Evolutionary conservation across 1,139 yeast genomes (phyloP).

Genomic region (Candida sp.): DNA sequence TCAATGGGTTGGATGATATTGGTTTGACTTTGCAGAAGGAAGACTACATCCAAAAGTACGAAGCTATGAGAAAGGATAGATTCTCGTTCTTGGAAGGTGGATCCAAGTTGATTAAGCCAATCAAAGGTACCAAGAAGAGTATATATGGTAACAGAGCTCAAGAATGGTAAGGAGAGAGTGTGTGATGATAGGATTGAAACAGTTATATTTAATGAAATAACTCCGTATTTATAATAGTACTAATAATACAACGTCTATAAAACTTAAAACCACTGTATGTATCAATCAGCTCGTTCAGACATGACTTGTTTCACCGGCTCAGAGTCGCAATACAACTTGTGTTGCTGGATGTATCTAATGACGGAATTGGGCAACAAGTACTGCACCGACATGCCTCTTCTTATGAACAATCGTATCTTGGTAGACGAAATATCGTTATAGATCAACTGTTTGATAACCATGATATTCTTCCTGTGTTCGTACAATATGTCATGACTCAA

Average conservation of each 20-base stretch:
- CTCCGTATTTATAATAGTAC: background rate
- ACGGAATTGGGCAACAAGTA: slow-evolving; percentile 94
- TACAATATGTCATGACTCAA: slow-evolving; percentile 96
- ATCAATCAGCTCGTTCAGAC: slow-evolving; percentile 52
- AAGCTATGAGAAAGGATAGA: slow-evolving; percentile 71
- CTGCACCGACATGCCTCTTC: slow-evolving; percentile 98
- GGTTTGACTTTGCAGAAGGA: slow-evolving; percentile 95
- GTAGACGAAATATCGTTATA: slow-evolving; percentile 97
- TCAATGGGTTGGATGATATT: slow-evolving; percentile 96
- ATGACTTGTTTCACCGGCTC: slow-evolving; percentile 96
- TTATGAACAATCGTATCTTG: slow-evolving; percentile 86
- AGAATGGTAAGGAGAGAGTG: slow-evolving; percentile 60
- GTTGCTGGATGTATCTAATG: slow-evolving; percentile 92
- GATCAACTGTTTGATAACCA: slow-evolving; percentile 94
- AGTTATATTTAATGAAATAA: too few species aligned
- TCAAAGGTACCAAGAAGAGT: slow-evolving; percentile 71
- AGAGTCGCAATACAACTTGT: slow-evolving; percentile 82
- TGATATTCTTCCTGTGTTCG: slow-evolving; percentile 90
- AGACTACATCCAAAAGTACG: slow-evolving; percentile 72
- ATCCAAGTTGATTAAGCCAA: slow-evolving; percentile 66
- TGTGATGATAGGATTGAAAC: background rate
- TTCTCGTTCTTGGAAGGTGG: slow-evolving; percentile 96
- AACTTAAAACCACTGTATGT: background rate
- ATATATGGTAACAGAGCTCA: slow-evolving; percentile 72
- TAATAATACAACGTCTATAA: background rate